These are phyloP conservation scores for Fusarium sp. DNA, from an alignment of 2,329 filamentous ascomycete species.

Conservation along the genomic window DNA sequence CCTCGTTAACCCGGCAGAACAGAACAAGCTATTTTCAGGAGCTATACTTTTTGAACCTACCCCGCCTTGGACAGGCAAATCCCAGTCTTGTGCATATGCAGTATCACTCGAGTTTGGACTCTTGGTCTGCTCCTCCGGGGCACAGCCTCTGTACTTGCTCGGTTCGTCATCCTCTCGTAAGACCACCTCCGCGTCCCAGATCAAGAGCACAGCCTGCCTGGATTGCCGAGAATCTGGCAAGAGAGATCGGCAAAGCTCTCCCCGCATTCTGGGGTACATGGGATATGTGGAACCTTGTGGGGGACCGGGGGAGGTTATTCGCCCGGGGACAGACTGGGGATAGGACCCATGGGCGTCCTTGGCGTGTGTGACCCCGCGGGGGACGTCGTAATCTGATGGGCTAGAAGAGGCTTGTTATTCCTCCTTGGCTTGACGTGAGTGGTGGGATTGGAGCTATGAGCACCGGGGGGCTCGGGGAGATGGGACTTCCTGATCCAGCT, in stretches of 20 bases:
- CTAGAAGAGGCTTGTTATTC: constrained; percentile 19
- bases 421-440: constrained; percentile 1
- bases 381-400: constrained; percentile 36
- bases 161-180: constrained; percentile 33
- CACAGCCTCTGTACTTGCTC: not conserved
- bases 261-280: constrained; percentile 39
- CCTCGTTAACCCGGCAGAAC: not conserved
- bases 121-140: not conserved
- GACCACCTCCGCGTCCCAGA: not conserved
- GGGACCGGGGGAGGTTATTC: constrained; percentile 20
- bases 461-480: constrained; percentile 27
- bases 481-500: constrained; percentile 25
- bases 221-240: constrained; percentile 20
- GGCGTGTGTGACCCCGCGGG: constrained; percentile 24
- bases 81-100: not conserved
- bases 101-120: not conserved
- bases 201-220: not conserved
- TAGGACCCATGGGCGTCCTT: constrained; percentile 5
- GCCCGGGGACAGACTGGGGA: constrained; percentile 22
- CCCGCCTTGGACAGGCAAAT: not conserved
- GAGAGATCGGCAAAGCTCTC: constrained; percentile 18
- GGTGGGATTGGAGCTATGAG: constrained; percentile 2
- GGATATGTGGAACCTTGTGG: constrained; percentile 4
- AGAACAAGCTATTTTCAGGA: not conserved
- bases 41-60: not conserved